A percentile compares a stretch with the other conserved stretches of the same genome.
Evolutionary conservation across 768 basidiomycete species (phyloP).

Genomic region (Hygrocybe coccinea): DNA sequence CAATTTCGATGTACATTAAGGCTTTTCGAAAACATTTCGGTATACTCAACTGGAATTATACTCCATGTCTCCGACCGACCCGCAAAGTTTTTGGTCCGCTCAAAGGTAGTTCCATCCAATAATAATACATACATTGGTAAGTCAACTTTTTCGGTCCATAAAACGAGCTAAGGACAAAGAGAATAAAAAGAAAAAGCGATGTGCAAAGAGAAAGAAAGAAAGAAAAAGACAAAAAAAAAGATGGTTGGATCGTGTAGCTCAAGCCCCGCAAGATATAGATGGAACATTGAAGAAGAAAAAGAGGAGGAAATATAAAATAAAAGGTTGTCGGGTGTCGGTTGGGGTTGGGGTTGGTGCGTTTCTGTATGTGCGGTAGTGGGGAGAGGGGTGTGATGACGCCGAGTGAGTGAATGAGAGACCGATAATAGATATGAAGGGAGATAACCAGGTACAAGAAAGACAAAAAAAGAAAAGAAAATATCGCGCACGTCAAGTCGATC

Average conservation of each 20-base stretch:
- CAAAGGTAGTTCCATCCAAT: constrained; percentile 5
- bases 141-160: constrained; percentile 1
- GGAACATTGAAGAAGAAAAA: neutral
- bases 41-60: no score
- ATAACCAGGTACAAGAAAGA: neutral
- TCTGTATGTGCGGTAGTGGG: no score
- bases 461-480: neutral
- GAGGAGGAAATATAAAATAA: neutral
- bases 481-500: no score
- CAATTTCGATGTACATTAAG: no score
- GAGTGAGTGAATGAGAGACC: neutral
- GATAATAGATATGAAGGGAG: neutral
- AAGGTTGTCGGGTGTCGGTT: no score
- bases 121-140: constrained; percentile 28
- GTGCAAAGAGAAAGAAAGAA: neutral
- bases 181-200: neutral
- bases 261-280: neutral
- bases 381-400: no score
- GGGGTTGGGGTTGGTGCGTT: no score
- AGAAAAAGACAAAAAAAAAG: neutral
- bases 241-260: neutral
- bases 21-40: no score
- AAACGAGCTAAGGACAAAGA: neutral
- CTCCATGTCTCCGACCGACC: no score
- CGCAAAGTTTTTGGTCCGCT: no score